These are phyloP conservation scores for Fusarium phyllophilum DNA, from an alignment of 2,329 filamentous ascomycete species.

Conservation along the genomic window DNA sequence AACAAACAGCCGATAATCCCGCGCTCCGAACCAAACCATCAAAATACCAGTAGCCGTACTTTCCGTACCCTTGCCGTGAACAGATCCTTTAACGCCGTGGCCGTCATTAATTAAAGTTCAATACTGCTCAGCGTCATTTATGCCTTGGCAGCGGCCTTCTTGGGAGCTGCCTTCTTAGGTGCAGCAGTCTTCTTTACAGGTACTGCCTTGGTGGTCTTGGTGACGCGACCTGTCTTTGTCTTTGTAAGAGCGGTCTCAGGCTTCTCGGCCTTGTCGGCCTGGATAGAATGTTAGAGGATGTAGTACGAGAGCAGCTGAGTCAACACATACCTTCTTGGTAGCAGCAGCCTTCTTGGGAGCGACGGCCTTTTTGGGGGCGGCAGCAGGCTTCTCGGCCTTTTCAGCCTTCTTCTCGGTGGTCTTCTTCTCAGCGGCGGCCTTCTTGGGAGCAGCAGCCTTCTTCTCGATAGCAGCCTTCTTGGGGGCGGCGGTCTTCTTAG, in stretches of 20 bases:
- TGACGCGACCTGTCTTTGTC: slow-evolving; percentile 88
- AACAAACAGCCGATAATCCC: slow-evolving; percentile 40
- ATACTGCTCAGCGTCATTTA: slow-evolving; percentile 41
- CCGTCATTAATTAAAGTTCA: slow-evolving; percentile 52
- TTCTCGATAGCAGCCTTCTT: slow-evolving; percentile 50
- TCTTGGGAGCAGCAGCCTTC: slow-evolving; percentile 53
- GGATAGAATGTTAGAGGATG: slow-evolving; percentile 1
- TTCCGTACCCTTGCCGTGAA: slow-evolving; percentile 42
- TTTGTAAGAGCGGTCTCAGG: slow-evolving; percentile 74
- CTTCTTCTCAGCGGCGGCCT: slow-evolving; percentile 32
- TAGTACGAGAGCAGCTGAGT: background rate
- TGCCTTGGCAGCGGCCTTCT: slow-evolving; percentile 60
- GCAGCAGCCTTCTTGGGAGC: slow-evolving; percentile 49
- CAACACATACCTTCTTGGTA: slow-evolving; percentile 27
- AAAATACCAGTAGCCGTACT: slow-evolving; percentile 43
- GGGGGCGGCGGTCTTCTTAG: slow-evolving; percentile 50
- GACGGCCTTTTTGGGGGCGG: slow-evolving; percentile 47
- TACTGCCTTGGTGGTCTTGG: slow-evolving; percentile 69
- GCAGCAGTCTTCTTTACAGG: slow-evolving; percentile 48
- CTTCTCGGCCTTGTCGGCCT: slow-evolving; percentile 64
- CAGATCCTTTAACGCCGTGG: slow-evolving; percentile 50
- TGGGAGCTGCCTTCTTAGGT: slow-evolving; percentile 53
- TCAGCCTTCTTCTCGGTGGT: slow-evolving; percentile 24
- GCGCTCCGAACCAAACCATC: slow-evolving; percentile 42
- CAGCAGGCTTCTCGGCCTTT: slow-evolving; percentile 35